Conservation (phyloP, 441 rosid species). For the Omphalea diandra region DNA sequence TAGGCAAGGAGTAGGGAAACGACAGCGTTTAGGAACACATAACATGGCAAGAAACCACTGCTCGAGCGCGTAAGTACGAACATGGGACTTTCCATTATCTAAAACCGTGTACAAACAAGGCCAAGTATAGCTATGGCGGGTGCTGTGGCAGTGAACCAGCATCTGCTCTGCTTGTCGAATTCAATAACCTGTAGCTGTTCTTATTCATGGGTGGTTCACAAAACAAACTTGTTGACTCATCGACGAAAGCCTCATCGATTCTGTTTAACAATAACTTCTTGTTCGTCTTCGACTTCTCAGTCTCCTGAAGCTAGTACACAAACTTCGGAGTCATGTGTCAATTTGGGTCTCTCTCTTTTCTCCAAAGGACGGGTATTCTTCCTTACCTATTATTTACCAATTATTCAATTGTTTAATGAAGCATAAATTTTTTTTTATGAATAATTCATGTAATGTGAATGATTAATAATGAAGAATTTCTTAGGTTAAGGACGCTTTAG, state of each 20-base stretch:
- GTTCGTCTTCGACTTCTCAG: conserved; percentile 47
- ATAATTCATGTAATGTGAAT: no score
- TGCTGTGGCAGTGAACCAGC: conserved; percentile 41
- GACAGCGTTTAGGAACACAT: no score
- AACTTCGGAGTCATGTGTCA: conserved; percentile 86
- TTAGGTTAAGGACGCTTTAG: conserved; percentile 89
- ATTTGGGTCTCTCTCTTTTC: conserved; percentile 76
- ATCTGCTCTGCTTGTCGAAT: conserved; percentile 40
- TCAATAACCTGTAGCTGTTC: no score
- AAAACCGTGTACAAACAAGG: no score
- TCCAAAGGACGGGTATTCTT: conserved; percentile 88
- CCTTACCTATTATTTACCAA: no score
- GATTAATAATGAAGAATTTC: no score
- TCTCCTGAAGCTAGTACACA: conserved; percentile 41
- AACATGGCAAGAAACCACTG: no score
- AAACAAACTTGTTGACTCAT: conserved; percentile 25
- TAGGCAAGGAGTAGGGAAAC: no score
- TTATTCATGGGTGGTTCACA: conserved; percentile 34
- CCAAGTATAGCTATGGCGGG: conserved; percentile 78
- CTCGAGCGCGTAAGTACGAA: no score
- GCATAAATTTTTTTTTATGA: no score
- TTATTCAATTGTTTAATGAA: background rate
- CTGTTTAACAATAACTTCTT: conserved; percentile 33
- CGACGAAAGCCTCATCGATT: conserved; percentile 35
- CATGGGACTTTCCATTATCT: no score